Evolutionary conservation across 2,329 filamentous ascomycete species (phyloP).

Genomic region (Pseudogymnoascus sp.): DNA sequence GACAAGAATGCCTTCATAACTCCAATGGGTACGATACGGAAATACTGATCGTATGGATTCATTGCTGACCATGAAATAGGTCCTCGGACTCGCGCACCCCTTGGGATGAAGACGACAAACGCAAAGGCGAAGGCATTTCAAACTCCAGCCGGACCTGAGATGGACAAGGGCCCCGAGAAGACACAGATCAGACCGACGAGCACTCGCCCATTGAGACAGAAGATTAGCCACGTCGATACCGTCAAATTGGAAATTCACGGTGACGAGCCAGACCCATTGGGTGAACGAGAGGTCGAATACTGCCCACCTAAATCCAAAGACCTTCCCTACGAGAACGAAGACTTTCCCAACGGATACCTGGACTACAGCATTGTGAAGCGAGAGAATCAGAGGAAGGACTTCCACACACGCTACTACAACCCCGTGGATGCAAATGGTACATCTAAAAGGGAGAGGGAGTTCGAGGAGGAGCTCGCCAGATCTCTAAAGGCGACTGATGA

Average conservation of each 20-base stretch:
- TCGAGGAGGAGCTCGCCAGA: slow-evolving; percentile 39
- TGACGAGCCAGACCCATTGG: slow-evolving; percentile 41
- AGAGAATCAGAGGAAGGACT: slow-evolving; percentile 54
- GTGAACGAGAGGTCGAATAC: slow-evolving; percentile 78
- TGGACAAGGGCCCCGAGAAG: slow-evolving; percentile 54
- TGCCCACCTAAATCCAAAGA: slow-evolving; percentile 67
- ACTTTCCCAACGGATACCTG: slow-evolving; percentile 51
- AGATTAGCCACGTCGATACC: slow-evolving; percentile 43
- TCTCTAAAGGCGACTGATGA: slow-evolving; percentile 53
- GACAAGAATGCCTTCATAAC: slow-evolving; percentile 66
- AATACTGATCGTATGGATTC: slow-evolving; percentile 10
- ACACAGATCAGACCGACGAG: slow-evolving; percentile 52
- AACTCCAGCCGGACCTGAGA: slow-evolving; percentile 55
- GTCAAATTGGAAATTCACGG: slow-evolving; percentile 58
- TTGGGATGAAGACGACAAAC: slow-evolving; percentile 95
- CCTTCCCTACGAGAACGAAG: slow-evolving; percentile 62
- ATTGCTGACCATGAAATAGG: slow-evolving; percentile 17
- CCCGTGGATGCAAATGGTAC: slow-evolving; percentile 62
- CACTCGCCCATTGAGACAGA: slow-evolving; percentile 52
- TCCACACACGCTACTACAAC: slow-evolving; percentile 53
- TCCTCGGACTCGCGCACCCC: slow-evolving; percentile 64
- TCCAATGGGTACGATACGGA: slow-evolving; percentile 59
- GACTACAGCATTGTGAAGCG: slow-evolving; percentile 52
- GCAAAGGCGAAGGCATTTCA: slow-evolving; percentile 68
- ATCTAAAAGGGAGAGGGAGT: slow-evolving; percentile 53